These are phyloP conservation scores for Cryptococcus floricola DNA, from an alignment of 1,284 basidiomycete genomes.

Conservation along the genomic window DNA sequence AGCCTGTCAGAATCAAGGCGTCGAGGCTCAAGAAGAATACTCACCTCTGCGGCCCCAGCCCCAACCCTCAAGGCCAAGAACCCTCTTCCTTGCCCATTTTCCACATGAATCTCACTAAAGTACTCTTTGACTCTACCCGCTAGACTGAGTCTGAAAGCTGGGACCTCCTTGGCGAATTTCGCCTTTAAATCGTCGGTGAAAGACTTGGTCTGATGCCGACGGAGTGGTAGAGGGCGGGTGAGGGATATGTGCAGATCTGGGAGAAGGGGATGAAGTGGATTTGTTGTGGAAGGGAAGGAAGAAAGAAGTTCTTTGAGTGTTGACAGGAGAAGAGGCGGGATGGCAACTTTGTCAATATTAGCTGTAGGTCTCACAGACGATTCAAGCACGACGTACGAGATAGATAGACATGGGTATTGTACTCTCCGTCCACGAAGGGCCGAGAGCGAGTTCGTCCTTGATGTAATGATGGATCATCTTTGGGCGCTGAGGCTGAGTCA, in stretches of 20 bases:
- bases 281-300: constrained; percentile 6
- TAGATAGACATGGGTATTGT: constrained; percentile 45
- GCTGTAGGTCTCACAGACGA: background rate
- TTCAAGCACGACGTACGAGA: constrained; percentile 15
- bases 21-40: background rate
- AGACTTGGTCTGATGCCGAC: constrained; percentile 30
- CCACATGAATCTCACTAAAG: constrained; percentile 20
- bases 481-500: constrained; percentile 11
- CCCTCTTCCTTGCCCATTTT: constrained; percentile 30
- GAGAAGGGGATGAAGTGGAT: constrained; percentile 22
- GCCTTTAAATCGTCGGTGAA: constrained; percentile 15
- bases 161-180: background rate
- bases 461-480: constrained; percentile 41
- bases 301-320: constrained; percentile 17
- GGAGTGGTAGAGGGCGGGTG: constrained; percentile 44
- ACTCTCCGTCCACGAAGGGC: constrained; percentile 47
- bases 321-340: constrained; percentile 13
- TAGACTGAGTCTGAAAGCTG: constrained; percentile 23
- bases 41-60: constrained; percentile 37
- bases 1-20: background rate
- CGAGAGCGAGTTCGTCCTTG: constrained; percentile 41
- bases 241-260: constrained; percentile 43
- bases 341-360: constrained; percentile 14
- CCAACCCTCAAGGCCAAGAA: constrained; percentile 45
- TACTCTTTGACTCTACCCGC: constrained; percentile 26